These are phyloP conservation scores for Gastrolobium villosum DNA, from an alignment of 306 rosid genomes.

Conservation along the genomic window DNA sequence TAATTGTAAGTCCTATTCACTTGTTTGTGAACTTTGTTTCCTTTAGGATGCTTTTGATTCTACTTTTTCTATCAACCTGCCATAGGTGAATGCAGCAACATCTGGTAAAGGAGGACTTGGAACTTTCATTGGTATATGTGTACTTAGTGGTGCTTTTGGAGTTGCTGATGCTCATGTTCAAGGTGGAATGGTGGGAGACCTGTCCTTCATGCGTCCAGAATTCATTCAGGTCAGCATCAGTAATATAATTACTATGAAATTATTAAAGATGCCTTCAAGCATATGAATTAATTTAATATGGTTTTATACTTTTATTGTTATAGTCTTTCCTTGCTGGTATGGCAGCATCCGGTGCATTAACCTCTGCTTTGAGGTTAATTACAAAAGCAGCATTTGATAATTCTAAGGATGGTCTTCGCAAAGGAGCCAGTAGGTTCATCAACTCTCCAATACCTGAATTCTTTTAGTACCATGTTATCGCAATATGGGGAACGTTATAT, in stretches of 20 bases:
- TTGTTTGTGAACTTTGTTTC: slow-evolving; percentile 17
- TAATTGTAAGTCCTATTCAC: slow-evolving; percentile 64
- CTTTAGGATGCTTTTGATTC: slow-evolving; percentile 35
- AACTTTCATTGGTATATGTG: slow-evolving; percentile 72
- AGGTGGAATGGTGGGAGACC: slow-evolving; percentile 96
- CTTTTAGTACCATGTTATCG: no score
- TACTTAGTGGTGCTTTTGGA: slow-evolving; percentile 77
- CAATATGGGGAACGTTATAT: no score
- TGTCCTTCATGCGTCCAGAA: slow-evolving; percentile 79
- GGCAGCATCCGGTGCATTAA: slow-evolving; percentile 86
- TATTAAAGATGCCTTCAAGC: neutral
- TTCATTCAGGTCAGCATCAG: slow-evolving; percentile 71
- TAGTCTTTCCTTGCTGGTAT: slow-evolving; percentile 86
- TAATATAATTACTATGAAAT: neutral
- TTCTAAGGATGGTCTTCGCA: slow-evolving; percentile 75
- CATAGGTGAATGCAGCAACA: slow-evolving; percentile 83
- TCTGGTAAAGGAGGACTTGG: slow-evolving; percentile 88
- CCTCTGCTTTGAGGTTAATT: slow-evolving; percentile 77
- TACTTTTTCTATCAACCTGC: slow-evolving; percentile 30
- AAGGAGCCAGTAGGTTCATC: slow-evolving; percentile 85
- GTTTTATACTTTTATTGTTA: slow-evolving; percentile 38
- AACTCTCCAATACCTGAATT: slow-evolving; percentile 5
- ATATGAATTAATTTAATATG: slow-evolving; percentile 1
- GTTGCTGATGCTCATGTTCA: slow-evolving; percentile 93
- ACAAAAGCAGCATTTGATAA: slow-evolving; percentile 87